A percentile compares a stretch with the other conserved stretches of the same genome.
These are phyloP conservation scores for Knufia fluminis DNA, from an alignment of 2,329 filamentous ascomycete genomes.

Conservation along the genomic window DNA sequence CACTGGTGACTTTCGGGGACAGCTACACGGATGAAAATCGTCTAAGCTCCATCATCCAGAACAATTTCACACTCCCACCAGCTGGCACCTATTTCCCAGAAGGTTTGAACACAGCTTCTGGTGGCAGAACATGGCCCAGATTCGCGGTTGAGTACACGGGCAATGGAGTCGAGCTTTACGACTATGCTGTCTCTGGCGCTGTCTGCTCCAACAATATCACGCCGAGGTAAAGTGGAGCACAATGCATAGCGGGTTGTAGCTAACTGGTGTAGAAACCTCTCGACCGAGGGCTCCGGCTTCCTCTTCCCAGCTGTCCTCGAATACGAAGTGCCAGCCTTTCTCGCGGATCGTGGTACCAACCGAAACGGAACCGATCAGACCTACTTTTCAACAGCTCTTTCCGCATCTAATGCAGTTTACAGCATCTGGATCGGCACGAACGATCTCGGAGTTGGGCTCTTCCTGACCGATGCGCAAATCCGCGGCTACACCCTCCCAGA, in stretches of 20 bases:
- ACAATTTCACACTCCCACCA: constrained; percentile 54
- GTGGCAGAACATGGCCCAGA: constrained; percentile 61
- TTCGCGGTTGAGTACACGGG: constrained; percentile 54
- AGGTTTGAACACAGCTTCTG: constrained; percentile 46
- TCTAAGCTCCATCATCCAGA: constrained; percentile 50
- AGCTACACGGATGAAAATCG: constrained; percentile 68
- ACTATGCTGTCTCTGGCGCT: constrained; percentile 66
- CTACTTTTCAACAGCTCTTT: constrained; percentile 14
- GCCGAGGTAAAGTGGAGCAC: constrained; percentile 23
- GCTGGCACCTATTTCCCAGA: constrained; percentile 46
- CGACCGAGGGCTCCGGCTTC: constrained; percentile 36
- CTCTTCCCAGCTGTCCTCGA: constrained; percentile 55
- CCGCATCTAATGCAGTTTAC: constrained; percentile 46
- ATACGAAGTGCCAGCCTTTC: constrained; percentile 52
- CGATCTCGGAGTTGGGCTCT: constrained; percentile 58
- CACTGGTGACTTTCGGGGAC: constrained; percentile 62
- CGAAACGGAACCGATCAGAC: constrained; percentile 15
- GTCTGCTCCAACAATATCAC: constrained; percentile 63
- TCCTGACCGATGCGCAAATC: constrained; percentile 56
- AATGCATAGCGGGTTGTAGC: neutral
- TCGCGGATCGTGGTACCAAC: constrained; percentile 34
- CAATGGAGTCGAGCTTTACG: constrained; percentile 38
- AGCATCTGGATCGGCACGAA: constrained; percentile 76
- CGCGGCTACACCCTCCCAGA: constrained; percentile 51
- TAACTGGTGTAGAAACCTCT: constrained; percentile 30